Base-by-base conservation (phyloP, 805 yeast species). In the Blastobotrys chiropterorum region DNA sequence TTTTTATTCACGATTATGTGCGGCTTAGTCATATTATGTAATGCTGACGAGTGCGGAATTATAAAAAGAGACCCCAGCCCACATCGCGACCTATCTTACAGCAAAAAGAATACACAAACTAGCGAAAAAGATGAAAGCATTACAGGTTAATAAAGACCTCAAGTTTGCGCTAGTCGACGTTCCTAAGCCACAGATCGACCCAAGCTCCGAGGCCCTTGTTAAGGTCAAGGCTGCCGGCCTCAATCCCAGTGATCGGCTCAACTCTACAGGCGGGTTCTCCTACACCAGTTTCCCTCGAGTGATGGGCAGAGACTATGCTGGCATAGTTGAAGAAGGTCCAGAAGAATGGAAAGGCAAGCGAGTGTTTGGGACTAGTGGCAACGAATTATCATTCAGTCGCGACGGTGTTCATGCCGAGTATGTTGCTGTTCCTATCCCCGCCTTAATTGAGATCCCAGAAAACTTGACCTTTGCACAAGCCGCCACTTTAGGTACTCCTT, bases 391-490 rank as follows among this genome's bases (percentile, higher is more conserved):
- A 3, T 49, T 49, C 22, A 44, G 16, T 40, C 19, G 26, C 7
- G 48, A 49, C 34, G 52, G 52, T 21, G 19, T 14, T 13, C 52
- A 49, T 44, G 48, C 52, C 5, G 52, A 49, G 26, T 48, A 48
- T 20, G 49, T 38, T 4, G 47, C 26, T n/a, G 26, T 43, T 4
- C 51, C 51, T 7, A 41, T 16, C n/a, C 7, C 16, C 5, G 40
- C 30, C 20, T 21, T 44, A 6, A 17, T 15, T 14, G 42, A 21
- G 48, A 42, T 44, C 22, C 48, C 51, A 5, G 21, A 15, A 3
- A 20, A 21, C 41, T 17, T 49, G 30, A 17, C 22, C 17, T 31
- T 30, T 17, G 40, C 21, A 3, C 51, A 49, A 15, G 50, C 48
- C 14, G 45, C 50, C 39, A 41, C 44, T 22, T 4, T 48, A 19